Evolutionary conservation across 345 rosid species (phyloP), one percentile per base, ranked within the genome.

Genomic region (Abelmoschus esculentus): DNA sequence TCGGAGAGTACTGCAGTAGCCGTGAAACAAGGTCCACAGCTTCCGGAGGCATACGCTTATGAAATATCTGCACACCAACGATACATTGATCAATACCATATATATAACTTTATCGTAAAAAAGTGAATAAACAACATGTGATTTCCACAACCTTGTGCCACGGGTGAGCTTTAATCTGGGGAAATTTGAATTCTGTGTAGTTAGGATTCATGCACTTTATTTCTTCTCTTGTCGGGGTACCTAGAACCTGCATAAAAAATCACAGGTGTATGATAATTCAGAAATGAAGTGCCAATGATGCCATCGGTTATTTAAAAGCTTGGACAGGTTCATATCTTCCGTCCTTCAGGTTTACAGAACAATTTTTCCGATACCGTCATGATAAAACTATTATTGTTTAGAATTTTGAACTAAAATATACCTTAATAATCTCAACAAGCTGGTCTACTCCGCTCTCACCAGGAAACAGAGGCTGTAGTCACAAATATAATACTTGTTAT

Each of bases 401-500:
- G 69, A 28, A 57, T 50, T 54, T 62, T 18, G 47, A 36, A 32
- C 64, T 61, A 31, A 69, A 19, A 42, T 44, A 32, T 81, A 93
- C 98, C 97, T 91, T 93, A 28, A 93, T 93, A 61, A 93, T 93
- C 80, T 93, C 96, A 26, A 93, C 98, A 55, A 93, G 97, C 83
- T 93, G 98, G 76, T 93, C 98, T 54, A 93, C 97, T 19, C 98
- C 96, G 55, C 97, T 91, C 85, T 93, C 98, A 61, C 97, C 98
- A 0, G 98, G 98, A 74, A 91, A 93, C 52, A 93, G 82, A 61
- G 98, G 97, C 98, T 91, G 86, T 32, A 70, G 75, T 73, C 14
- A 3, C 47, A 38, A 65, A 70, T 67, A 67, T n/a, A 52, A 32
- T 66, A 42, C 68, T 19, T 26, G 14, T 73, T 42, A 63, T 62